Base-by-base conservation (phyloP, 2,329 filamentous ascomycete species). In the Botrytis hyacinthi region DNA sequence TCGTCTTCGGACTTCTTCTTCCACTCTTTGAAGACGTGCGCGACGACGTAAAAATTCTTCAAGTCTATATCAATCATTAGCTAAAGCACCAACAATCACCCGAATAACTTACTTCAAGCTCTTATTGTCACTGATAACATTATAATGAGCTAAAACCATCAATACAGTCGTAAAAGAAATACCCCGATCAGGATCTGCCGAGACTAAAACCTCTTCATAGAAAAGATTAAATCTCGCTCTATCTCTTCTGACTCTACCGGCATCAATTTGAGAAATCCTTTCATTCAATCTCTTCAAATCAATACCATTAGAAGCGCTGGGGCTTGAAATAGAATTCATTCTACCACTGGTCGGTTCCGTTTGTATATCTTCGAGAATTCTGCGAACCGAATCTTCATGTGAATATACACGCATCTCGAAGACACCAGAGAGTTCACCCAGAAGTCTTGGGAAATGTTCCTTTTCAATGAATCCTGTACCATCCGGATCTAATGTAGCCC, bases 371-470 rank as follows among this genome's bases (percentile, higher is more conserved):
- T 97, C 93, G n/a, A 98, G 86, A 70, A 99, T 93, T 57, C 89
- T 87, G n/a, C 88, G 85, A 35, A 99, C 92, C 0, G 94, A 96
- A 82, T 97, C 96, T 78, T 97, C 94, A 8, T 92, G 90, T 74
- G 95, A 92, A 81, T 99, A 98, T 68, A 99, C 95, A 48, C 95
- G 92, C 95, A 99, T 98, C 80, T 97, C 92, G 79, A 99, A 99
- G 26, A 98, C 90, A 4, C 96, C 96, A 29, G 95, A 97, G 1
- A 99, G 90, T 85, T 98, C 94, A 66, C 94, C 94, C 9, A 99
- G 86, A 48, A 99, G 86, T 60, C 94, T 88, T 16, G 96, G 95
- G 80, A 99, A 98, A 51, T 90, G 89, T 61, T 97, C 93, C 79
- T 95, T 97, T 68, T 90, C 90, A 79, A 99, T 98, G 81, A 91